Evolutionary conservation across 2,329 filamentous ascomycete species (phyloP), one percentile per base, ranked within the genome.

Genomic region (Clathrospora elynae): DNA sequence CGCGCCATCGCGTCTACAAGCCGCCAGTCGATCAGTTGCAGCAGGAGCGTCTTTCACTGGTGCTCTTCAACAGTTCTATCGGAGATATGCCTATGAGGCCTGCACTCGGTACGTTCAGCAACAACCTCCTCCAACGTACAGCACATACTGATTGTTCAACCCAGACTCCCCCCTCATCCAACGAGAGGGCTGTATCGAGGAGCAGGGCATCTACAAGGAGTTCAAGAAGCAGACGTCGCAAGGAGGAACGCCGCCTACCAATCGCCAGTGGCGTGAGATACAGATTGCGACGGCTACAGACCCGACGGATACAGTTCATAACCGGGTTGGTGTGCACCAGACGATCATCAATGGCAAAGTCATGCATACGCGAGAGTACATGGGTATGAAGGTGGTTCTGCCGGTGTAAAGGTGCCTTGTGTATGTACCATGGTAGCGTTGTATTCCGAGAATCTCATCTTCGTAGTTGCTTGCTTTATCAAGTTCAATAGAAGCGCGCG

Each of bases 1-100:
- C 74, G 1, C 57, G 69, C 2, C 74, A 76, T 55, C 62, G 72
- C 3, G 74, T 77, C 1, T 70, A 62, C 42, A 70, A 71, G 49
- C 72, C 73, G 3, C 72, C 74, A 1, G 62, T 57, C 0, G 74
- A 76, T 45, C 72, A 74, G 53, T 35, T 52, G 6, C 29, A 50
- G 2, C 42, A 67, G 28, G 66, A 75, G 53, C 69, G 75, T 6
- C 42, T 59, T 6, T 55, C 50, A 2, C 37, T 59, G 6, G 55
- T 59, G 11, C 20, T 59, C 1, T 59, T 59, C 42, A 59, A 59
- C 28, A 57, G 53, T 41, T 59, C 55, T 16, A 30, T 59, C 11
- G 55, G 55, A 3, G 53, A 57, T 12, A 16, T 59, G 44, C 42
- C 34, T 20, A 59, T 59, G 55, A 40, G 37, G 2, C 53, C 53